Conservation (phyloP, 1,284 basidiomycete species). For the Rugosomyces carneus region DNA sequence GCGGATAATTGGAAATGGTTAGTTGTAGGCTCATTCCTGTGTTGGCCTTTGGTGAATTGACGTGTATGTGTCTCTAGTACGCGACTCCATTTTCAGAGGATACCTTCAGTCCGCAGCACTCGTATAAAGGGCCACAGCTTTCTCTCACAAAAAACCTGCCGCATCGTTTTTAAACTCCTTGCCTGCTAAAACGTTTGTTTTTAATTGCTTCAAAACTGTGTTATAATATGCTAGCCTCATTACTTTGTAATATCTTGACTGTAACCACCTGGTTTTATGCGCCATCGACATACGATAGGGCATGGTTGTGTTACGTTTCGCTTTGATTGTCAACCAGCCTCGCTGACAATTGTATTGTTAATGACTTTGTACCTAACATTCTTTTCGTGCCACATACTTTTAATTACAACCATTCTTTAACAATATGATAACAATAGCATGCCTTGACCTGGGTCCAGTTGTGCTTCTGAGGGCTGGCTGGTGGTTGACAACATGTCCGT, state of each 20-base stretch:
- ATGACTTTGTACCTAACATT: background rate
- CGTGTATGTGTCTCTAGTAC: conserved; percentile 36
- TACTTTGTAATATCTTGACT: background rate
- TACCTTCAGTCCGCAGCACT: conserved; percentile 67
- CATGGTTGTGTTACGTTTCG: background rate
- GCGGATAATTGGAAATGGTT: conserved; percentile 74
- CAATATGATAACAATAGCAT: background rate
- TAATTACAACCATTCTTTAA: background rate
- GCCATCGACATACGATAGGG: background rate
- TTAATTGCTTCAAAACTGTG: background rate
- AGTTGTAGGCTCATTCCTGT: conserved; percentile 19
- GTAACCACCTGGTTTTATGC: background rate
- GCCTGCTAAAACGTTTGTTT: background rate
- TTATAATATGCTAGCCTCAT: background rate
- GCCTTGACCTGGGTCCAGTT: no score
- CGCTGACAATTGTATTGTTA: background rate
- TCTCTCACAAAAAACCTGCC: background rate
- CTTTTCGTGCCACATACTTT: background rate
- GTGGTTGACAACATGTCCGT: background rate
- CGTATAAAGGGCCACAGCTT: conserved; percentile 28
- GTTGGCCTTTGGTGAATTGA: conserved; percentile 7
- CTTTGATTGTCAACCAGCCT: background rate
- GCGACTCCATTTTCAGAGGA: conserved; percentile 67
- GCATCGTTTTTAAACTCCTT: background rate
- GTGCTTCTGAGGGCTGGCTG: no score